Percentiles rank a stretch among this genome's conserved stretches.
These are phyloP conservation scores for Pestalotiopsis sp. DNA, from an alignment of 2,329 filamentous ascomycete genomes.

Conservation along the genomic window DNA sequence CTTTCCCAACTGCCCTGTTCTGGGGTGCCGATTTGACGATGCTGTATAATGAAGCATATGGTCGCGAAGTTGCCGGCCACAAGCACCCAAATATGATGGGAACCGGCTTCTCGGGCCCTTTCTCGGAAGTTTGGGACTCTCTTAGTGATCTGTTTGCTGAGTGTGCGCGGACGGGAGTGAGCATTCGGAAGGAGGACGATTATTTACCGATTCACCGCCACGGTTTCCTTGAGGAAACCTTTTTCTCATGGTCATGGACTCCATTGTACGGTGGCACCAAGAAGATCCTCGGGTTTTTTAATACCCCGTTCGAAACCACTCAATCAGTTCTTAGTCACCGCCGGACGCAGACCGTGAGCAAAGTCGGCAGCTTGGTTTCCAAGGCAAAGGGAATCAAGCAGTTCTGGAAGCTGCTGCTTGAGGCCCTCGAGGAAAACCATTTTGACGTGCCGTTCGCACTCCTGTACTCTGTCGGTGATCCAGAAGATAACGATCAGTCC, in stretches of 20 bases:
- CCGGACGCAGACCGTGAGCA: constrained; percentile 36
- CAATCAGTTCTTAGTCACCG: constrained; percentile 35
- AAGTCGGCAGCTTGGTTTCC: constrained; percentile 32
- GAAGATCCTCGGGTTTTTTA: constrained; percentile 42
- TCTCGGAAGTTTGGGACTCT: constrained; percentile 50
- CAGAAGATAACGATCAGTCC: constrained; percentile 36
- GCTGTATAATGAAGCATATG: constrained; percentile 65
- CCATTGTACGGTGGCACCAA: constrained; percentile 39
- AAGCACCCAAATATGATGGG: constrained; percentile 62
- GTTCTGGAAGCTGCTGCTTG: constrained; percentile 36
- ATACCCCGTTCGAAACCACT: constrained; percentile 41
- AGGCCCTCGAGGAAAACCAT: constrained; percentile 36
- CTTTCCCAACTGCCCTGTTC: constrained; percentile 55
- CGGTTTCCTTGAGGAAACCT: constrained; percentile 42
- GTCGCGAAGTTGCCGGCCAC: constrained; percentile 55
- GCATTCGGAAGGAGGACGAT: constrained; percentile 37
- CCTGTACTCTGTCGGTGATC: constrained; percentile 42
- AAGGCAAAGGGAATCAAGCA: constrained; percentile 36
- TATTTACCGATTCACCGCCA: constrained; percentile 33
- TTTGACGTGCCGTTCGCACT: constrained; percentile 44
- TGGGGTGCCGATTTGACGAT: constrained; percentile 65
- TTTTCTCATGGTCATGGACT: constrained; percentile 40
- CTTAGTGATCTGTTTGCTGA: constrained; percentile 36
- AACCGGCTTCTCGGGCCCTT: constrained; percentile 57
- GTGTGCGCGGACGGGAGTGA: constrained; percentile 36